phyloP scores from a whole-genome alignment of 176 grass and related monocot species.

The Olyra latifolia region DNA sequence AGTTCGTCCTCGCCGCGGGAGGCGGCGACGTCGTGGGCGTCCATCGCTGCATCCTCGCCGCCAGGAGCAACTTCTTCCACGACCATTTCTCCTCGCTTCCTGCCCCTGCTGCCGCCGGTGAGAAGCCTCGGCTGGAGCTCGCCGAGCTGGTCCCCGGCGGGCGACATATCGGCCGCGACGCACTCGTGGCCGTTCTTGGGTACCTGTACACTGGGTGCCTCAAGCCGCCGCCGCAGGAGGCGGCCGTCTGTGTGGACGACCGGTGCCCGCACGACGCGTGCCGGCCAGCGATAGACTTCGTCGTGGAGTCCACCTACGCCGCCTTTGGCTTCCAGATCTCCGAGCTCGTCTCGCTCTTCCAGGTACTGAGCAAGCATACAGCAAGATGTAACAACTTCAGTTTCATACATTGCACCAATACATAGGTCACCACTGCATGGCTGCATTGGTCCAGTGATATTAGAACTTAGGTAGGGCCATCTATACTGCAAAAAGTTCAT shows the following conservation, averaged over 20 bases:
- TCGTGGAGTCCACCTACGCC: conserved; percentile 66
- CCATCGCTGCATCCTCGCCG: conserved; percentile 73
- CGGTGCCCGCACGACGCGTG: conserved; percentile 54
- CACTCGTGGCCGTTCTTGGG: conserved; percentile 50
- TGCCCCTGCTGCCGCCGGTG: not conserved
- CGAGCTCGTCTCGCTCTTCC: conserved; percentile 71
- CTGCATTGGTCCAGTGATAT: not conserved
- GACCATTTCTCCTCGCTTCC: conserved; percentile 46
- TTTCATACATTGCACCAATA: not conserved
- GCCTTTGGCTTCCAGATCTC: conserved; percentile 65
- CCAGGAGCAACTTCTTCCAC: conserved; percentile 68
- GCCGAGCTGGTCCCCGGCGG: conserved; percentile 44
- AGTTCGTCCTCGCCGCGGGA: conserved; percentile 46
- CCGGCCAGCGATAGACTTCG: conserved; percentile 67
- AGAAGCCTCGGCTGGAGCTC: conserved; percentile 45
- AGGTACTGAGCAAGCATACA: conserved; percentile 30
- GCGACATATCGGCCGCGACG: conserved; percentile 50
- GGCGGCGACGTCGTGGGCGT: conserved; percentile 37
- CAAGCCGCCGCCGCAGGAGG: conserved; percentile 43
- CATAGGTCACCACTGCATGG: not conserved
- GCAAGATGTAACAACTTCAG: not conserved
- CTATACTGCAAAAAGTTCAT: conserved; percentile 1
- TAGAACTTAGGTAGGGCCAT: not conserved
- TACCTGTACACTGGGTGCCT: conserved; percentile 74
- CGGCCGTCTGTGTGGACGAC: conserved; percentile 55